Base-by-base conservation (phyloP, 2,329 filamentous ascomycete species). In the Hawksworthiomyces lignivorus region DNA sequence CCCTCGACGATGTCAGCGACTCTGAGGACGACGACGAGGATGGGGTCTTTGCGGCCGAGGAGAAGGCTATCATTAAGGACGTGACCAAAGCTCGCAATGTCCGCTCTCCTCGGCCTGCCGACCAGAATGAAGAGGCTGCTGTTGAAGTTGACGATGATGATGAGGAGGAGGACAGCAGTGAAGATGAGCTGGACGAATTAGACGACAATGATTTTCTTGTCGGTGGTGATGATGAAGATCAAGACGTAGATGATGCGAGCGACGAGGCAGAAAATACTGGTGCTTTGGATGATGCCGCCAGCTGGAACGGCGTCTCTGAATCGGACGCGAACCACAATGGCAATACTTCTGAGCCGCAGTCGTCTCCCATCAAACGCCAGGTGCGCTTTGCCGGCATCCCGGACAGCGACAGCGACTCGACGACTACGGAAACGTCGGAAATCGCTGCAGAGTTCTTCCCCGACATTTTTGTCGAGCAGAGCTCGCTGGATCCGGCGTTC, bases 1-100 rank as follows among this genome's bases (percentile, higher is more conserved):
- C 72, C 28, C 82, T 94, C 46, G 84, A 90, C 56, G 77, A 87
- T 38, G 82, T 94, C 47, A 85, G 77, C 51, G 85, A 89, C 53
- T 82, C 78, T 10, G 85, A 75, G 41, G 75, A 89, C 48, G 82
- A 87, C 49, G 85, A 90, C 59, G 82, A 90, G 60, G 77, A 84
- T 50, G 77, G 85, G 70, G 77, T 90, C 43, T 75, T 84, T 56
- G 77, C 80, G 70, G 73, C 79, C 68, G 86, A 92, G 73, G 85
- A 88, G 67, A 73, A 80, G 60, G 77, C 82, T 52, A 86, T 89
- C 48, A 68, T 85, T 44, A 62, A 70, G 50, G 62, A 60, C 48
- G 55, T 59, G 50, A 58, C 57, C 22, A 58, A 63, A 29, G 57
- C 59, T 47, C 53, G 49, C 50, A 54, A 60, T 53, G 59, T 42